These are phyloP conservation scores for Fusarium sp. DNA, from an alignment of 2,329 filamentous ascomycete species.

Conservation along the genomic window DNA sequence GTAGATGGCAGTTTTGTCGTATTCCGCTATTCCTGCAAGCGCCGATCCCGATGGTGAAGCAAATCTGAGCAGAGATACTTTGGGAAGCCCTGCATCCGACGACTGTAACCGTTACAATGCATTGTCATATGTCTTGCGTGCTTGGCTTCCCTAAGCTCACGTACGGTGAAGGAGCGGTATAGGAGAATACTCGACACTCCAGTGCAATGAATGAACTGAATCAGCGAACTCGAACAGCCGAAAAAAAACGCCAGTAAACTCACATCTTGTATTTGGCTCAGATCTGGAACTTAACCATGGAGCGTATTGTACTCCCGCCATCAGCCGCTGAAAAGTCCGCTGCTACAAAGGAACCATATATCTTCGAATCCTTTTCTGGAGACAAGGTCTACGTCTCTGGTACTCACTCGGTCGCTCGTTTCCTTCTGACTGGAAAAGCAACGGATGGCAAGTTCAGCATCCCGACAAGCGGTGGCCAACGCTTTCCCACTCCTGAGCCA, in stretches of 20 bases:
- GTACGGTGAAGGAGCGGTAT: background rate
- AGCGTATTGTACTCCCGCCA: background rate
- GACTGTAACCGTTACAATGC: background rate
- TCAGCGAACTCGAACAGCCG: no score
- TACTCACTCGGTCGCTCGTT: background rate
- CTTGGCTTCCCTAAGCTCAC: no score
- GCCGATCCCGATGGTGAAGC: background rate
- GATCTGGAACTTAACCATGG: no score
- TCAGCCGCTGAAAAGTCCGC: background rate
- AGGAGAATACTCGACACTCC: background rate
- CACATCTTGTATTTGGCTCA: fast-evolving
- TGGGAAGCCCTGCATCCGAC: background rate
- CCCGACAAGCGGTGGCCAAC: no score
- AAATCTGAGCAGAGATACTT: background rate
- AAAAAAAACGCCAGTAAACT: background rate
- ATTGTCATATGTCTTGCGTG: background rate
- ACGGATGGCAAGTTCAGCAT: no score
- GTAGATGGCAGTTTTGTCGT: no score
- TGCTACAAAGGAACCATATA: no score
- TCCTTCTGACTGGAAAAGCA: background rate
- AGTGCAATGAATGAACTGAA: no score
- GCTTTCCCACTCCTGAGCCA: background rate
- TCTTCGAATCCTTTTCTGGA: background rate
- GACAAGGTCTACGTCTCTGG: background rate
- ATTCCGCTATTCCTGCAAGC: background rate